phyloP scores from a whole-genome alignment of 1,139 yeast genomes.

The Diutina neorugosa region DNA sequence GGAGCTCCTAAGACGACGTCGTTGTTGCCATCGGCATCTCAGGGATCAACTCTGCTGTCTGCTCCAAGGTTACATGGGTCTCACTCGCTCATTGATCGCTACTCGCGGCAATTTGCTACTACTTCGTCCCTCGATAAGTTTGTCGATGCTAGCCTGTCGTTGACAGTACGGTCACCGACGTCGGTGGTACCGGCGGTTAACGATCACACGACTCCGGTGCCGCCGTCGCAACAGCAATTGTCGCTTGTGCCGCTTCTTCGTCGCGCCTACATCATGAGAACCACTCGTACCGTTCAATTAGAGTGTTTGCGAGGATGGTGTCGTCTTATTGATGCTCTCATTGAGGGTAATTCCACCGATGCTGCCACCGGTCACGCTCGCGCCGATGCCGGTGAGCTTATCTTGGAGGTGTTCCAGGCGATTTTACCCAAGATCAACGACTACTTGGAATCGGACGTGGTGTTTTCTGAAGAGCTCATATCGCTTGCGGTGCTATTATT shows the following conservation, averaged over 20 bases:
- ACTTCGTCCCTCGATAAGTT: background rate
- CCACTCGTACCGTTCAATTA: background rate
- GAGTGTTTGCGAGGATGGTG: background rate
- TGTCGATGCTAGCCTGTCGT: background rate
- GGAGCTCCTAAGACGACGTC: background rate
- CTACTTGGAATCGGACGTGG: conserved; percentile 53
- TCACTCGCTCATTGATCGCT: background rate
- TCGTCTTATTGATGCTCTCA: background rate
- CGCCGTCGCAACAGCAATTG: background rate
- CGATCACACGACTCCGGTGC: background rate
- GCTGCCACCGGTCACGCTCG: background rate
- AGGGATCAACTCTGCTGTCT: background rate
- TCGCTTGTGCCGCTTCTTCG: background rate
- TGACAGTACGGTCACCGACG: background rate
- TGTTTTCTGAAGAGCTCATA: conserved; percentile 65
- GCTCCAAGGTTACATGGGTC: background rate
- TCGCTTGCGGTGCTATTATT: conserved; percentile 63
- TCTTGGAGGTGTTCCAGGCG: conserved; percentile 64
- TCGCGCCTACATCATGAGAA: background rate
- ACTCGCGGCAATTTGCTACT: background rate
- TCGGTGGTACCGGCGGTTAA: background rate
- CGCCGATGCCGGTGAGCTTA: conserved; percentile 21
- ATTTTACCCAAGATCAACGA: conserved; percentile 61
- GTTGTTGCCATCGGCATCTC: background rate
- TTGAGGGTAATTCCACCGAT: background rate